phyloP scores from a whole-genome alignment of 768 basidiomycete genomes.

The Paxillus ammoniavirescens region DNA sequence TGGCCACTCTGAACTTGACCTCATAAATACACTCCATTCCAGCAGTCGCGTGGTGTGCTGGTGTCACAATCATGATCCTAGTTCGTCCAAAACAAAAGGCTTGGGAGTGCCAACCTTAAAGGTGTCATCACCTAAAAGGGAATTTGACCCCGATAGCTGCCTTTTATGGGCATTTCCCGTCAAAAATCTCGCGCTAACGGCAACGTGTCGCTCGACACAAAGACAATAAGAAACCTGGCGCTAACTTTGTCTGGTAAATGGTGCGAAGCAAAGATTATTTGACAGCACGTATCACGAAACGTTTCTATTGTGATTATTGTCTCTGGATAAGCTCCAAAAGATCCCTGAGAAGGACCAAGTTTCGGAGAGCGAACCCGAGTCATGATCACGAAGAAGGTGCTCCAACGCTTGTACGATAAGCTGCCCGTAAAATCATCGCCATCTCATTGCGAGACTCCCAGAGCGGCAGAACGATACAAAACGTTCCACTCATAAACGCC shows the following conservation, averaged over 20 bases:
- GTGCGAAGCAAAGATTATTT: constrained; percentile 16
- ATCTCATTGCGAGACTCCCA: constrained; percentile 39
- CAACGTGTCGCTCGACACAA: neutral
- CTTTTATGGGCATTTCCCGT: neutral
- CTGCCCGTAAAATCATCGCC: constrained; percentile 15
- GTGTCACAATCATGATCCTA: constrained; percentile 5
- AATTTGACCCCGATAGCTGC: constrained; percentile 3
- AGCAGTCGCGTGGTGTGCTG: constrained; percentile 6
- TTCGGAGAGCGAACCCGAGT: neutral
- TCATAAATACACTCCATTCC: constrained; percentile 26
- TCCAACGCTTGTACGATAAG: constrained; percentile 5
- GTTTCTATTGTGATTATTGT: constrained; percentile 29
- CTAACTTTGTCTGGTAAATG: neutral
- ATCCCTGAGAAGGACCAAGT: neutral
- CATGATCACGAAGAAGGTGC: neutral
- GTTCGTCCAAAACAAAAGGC: constrained; percentile 33
- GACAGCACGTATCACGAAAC: constrained; percentile 1
- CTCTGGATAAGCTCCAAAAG: constrained; percentile 1
- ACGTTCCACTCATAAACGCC: constrained; percentile 36
- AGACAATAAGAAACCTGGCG: constrained; percentile 26
- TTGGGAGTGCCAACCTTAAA: neutral
- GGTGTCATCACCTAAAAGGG: neutral
- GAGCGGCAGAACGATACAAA: constrained; percentile 36
- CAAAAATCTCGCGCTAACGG: neutral
- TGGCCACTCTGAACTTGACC: neutral